Conservation (phyloP, 805 yeast genomes). For the Metschnikowia baotianmanensis region DNA sequence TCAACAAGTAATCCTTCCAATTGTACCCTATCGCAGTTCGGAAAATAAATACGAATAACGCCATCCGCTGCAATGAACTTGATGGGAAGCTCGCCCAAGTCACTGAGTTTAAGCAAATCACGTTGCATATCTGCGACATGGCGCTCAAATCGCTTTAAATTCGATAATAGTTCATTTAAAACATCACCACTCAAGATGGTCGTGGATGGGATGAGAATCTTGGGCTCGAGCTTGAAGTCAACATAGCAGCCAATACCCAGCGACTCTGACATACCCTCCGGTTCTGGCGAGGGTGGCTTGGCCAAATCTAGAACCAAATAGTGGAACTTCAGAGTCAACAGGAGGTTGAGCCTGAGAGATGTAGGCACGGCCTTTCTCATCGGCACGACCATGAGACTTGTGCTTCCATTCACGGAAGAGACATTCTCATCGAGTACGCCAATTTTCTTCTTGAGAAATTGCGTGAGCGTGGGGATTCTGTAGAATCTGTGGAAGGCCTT, state of each 20-base stretch:
- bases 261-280: slow-evolving; percentile 8
- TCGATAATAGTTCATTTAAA: slow-evolving; percentile 21
- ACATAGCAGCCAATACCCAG: slow-evolving; percentile 29
- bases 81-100: slow-evolving; percentile 67
- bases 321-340: slow-evolving; percentile 26
- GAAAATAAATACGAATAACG: slow-evolving; percentile 57
- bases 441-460: slow-evolving; percentile 16
- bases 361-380: slow-evolving; percentile 7
- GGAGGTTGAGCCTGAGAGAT: slow-evolving; percentile 27
- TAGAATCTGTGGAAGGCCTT: slow-evolving; percentile 15
- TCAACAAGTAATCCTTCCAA: slow-evolving; percentile 58
- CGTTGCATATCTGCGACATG: slow-evolving; percentile 43
- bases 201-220: slow-evolving; percentile 30
- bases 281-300: slow-evolving; percentile 12
- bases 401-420: not conserved
- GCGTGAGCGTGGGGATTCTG: slow-evolving; percentile 16
- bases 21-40: slow-evolving; percentile 61
- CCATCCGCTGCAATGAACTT: slow-evolving; percentile 41
- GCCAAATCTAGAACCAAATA: slow-evolving; percentile 18
- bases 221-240: slow-evolving; percentile 33
- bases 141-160: slow-evolving; percentile 30
- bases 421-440: slow-evolving; percentile 4
- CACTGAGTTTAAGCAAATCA: slow-evolving; percentile 45
- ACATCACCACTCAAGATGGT: slow-evolving; percentile 33
- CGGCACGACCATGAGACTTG: not conserved